Conservation (phyloP, 2,329 filamentous ascomycete species). For the Xylaria sp. region DNA sequence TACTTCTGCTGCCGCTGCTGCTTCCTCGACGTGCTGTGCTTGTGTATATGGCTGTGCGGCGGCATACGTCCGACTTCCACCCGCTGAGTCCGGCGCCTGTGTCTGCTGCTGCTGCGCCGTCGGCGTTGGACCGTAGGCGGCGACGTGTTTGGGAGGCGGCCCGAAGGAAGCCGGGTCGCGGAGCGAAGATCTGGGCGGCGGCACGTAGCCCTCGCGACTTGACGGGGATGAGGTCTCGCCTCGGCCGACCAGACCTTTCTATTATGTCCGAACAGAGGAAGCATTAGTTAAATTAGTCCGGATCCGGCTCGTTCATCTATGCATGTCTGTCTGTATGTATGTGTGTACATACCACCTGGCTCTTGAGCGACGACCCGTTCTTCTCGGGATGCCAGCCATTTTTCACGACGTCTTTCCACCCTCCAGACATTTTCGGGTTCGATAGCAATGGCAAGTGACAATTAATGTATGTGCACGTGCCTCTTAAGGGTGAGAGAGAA, state of each 20-base stretch:
- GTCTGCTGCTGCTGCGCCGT: conserved; percentile 22
- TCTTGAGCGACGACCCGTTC: conserved; percentile 54
- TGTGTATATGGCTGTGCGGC: conserved; percentile 41
- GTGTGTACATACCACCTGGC: conserved; percentile 58
- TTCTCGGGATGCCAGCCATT: conserved; percentile 66
- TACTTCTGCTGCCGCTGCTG: conserved; percentile 47
- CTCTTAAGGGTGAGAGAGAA: neutral
- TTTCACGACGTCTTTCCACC: conserved; percentile 61
- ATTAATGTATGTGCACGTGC: neutral
- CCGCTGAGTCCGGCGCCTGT: conserved; percentile 26
- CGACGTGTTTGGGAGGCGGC: conserved; percentile 77
- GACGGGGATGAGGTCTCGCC: conserved; percentile 47
- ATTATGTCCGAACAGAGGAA: conserved; percentile 8
- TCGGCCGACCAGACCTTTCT: conserved; percentile 61
- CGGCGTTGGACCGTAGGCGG: conserved; percentile 20
- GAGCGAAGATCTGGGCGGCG: conserved; percentile 73
- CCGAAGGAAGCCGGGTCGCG: conserved; percentile 82
- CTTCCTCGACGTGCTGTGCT: conserved; percentile 49
- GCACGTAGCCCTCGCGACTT: conserved; percentile 50
- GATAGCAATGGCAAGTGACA: neutral
- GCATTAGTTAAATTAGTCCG: conserved; percentile 24
- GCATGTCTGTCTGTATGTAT: too few relatives aligned
- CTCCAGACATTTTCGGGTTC: conserved; percentile 53
- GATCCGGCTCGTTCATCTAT: neutral
- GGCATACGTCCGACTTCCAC: conserved; percentile 29